phyloP scores from a whole-genome alignment of 768 basidiomycete species.

The Pulveroboletus sp. region DNA sequence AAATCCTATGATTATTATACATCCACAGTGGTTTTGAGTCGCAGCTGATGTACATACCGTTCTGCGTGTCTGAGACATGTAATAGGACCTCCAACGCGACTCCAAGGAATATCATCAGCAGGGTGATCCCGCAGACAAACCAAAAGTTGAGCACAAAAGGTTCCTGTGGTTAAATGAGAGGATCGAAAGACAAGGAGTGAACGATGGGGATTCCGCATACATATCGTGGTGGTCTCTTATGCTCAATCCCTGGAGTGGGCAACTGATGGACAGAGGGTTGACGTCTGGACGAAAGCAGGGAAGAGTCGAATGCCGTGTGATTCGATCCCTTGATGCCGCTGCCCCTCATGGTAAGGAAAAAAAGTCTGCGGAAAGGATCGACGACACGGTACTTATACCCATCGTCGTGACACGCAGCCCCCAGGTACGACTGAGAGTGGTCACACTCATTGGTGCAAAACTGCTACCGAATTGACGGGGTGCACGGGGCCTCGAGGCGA shows the following conservation, averaged over 20 bases:
- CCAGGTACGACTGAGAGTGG: not conserved
- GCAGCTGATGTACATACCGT: slow-evolving; percentile 9
- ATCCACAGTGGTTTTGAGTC: not conserved
- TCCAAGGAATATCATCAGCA: slow-evolving; percentile 37
- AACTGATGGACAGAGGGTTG: slow-evolving; percentile 46
- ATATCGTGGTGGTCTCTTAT: slow-evolving; percentile 38
- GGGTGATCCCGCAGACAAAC: slow-evolving; percentile 36
- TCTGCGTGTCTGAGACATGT: slow-evolving; percentile 12
- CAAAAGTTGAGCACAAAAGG: slow-evolving; percentile 34
- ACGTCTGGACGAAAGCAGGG: slow-evolving; percentile 33
- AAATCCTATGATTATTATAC: slow-evolving; percentile 42
- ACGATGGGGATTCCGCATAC: slow-evolving; percentile 27
- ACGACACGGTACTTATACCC: too few relatives aligned
- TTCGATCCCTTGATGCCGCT: not conserved
- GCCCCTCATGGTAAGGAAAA: slow-evolving; percentile 6
- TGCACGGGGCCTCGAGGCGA: slow-evolving; percentile 2
- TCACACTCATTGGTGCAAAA: not conserved
- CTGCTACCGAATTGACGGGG: not conserved
- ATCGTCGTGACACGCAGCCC: not conserved
- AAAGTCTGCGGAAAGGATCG: not conserved
- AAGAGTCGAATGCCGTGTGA: not conserved
- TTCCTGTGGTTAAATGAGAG: slow-evolving; percentile 16
- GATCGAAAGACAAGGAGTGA: not conserved
- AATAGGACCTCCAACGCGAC: slow-evolving; percentile 12
- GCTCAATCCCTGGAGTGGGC: slow-evolving; percentile 37